A percentile compares a stretch with the other conserved stretches of the same genome.
Conservation (phyloP, 768 basidiomycete genomes). For the Pulveroboletus sp. region DNA sequence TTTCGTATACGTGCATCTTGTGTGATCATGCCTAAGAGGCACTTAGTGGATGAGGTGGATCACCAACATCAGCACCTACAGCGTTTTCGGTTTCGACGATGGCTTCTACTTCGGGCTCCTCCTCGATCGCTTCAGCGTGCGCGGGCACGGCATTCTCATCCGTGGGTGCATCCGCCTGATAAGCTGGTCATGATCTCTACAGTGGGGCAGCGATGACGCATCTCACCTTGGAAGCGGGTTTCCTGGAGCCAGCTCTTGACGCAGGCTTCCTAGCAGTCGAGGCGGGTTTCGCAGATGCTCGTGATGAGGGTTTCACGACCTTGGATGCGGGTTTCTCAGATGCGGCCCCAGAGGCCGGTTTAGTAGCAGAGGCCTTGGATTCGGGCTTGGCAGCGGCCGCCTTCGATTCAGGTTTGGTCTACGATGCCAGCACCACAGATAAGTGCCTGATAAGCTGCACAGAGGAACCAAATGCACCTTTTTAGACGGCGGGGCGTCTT, state of each 20-base stretch:
- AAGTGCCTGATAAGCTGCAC: not conserved
- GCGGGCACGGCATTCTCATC: constrained; percentile 37
- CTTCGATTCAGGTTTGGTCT: constrained; percentile 44
- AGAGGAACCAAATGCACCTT: constrained; percentile 41
- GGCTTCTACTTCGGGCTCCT: constrained; percentile 47
- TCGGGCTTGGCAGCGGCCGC: constrained; percentile 28
- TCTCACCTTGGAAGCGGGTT: constrained; percentile 58
- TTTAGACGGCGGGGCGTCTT: constrained; percentile 54
- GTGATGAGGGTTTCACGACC: constrained; percentile 37
- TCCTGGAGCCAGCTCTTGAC: constrained; percentile 56
- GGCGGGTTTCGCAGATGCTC: constrained; percentile 38
- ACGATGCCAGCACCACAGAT: constrained; percentile 1
- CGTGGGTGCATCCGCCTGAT: constrained; percentile 33
- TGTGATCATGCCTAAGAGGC: constrained; percentile 17
- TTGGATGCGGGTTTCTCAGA: constrained; percentile 41
- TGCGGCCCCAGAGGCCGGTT: constrained; percentile 31
- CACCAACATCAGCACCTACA: constrained; percentile 11
- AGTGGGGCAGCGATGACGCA: not conserved
- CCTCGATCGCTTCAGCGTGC: constrained; percentile 46
- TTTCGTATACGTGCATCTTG: constrained; percentile 11
- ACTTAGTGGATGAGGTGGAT: not conserved
- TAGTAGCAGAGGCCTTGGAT: constrained; percentile 28
- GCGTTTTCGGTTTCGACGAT: constrained; percentile 36
- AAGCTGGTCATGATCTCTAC: not conserved
- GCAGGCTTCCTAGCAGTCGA: constrained; percentile 50